Percentiles rank a stretch among this genome's conserved stretches.
Conservation (phyloP, 2,329 filamentous ascomycete species). For the Phialophora tarda region DNA sequence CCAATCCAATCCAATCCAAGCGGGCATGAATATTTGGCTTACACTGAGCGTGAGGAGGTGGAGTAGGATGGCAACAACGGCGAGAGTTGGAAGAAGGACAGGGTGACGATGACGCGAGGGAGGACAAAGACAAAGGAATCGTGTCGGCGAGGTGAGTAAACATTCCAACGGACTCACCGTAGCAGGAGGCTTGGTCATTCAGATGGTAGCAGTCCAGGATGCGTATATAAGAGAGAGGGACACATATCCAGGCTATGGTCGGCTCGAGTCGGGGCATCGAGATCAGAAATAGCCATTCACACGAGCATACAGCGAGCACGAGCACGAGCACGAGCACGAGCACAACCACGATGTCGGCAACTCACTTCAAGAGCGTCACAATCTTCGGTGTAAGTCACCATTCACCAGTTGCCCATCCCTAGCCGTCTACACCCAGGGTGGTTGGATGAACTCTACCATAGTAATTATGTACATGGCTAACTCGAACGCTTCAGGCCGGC, state of each 20-base stretch:
- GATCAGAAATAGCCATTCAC: neutral
- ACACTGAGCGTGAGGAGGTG: too few relatives aligned
- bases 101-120: neutral
- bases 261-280: neutral
- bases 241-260: neutral
- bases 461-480: neutral
- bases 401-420: neutral
- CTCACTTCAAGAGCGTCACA: conserved; percentile 1
- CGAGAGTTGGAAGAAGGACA: neutral
- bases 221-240: neutral
- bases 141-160: neutral
- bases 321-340: neutral
- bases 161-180: neutral
- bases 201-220: neutral
- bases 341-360: neutral
- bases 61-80: too few relatives aligned
- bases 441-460: too few relatives aligned
- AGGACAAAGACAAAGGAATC: neutral
- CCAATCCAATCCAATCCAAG: neutral
- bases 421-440: neutral
- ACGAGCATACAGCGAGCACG: neutral
- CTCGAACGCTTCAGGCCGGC: conserved; percentile 9
- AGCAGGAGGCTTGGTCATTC: neutral
- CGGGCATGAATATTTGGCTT: neutral
- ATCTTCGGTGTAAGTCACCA: conserved; percentile 8